Evolutionary conservation across 73 alveolate species (phyloP), one percentile per base, ranked within the genome.

Genomic region (Loxodes magnus): DNA sequence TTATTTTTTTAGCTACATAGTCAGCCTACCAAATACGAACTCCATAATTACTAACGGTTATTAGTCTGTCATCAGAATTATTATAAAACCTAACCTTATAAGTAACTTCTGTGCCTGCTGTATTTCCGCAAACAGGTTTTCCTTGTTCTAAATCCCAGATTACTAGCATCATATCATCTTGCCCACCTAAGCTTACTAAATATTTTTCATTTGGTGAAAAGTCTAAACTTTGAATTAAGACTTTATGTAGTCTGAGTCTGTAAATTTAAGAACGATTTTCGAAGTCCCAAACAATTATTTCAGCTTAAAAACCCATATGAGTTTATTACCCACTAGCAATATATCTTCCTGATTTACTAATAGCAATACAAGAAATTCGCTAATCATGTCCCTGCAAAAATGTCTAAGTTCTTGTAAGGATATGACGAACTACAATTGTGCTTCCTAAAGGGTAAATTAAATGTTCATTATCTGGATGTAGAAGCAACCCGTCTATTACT

Each of bases 381-480:
- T 85, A 73, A 53, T 87, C 92, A 62, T 90, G 98, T 27, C 96
- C 98, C 38, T 34, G 74, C 43, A 74, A 36, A 51, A 74, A 74
- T 10, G 76, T 59, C 29, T 51, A 15, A 37, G 58, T 10, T 50
- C 92, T 57, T n/a, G 82, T 39, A 57, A 84, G 68, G 46, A 88
- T 82, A 73, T 74, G 94, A 34, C 97, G 58, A 43, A 79, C 94
- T 31, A 88, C 90, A 29, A 88, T 88, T 34, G 92, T 78, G 4
- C 92, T 73, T 26, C 98, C 97, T 42, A 92, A 67, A 35, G 98
- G 98, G 70, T 76, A 92, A 49, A 92, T 68, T 52, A 92, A 59
- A 48, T 89, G 96, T 84, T 87, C 96, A 70, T 88, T 85, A 61
- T 92, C 97, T 4, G 98, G 98, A 64, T 92, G 98, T 37, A 92